Evolutionary conservation across 1,284 basidiomycete species (phyloP).

Genomic region (Mycena sp.): DNA sequence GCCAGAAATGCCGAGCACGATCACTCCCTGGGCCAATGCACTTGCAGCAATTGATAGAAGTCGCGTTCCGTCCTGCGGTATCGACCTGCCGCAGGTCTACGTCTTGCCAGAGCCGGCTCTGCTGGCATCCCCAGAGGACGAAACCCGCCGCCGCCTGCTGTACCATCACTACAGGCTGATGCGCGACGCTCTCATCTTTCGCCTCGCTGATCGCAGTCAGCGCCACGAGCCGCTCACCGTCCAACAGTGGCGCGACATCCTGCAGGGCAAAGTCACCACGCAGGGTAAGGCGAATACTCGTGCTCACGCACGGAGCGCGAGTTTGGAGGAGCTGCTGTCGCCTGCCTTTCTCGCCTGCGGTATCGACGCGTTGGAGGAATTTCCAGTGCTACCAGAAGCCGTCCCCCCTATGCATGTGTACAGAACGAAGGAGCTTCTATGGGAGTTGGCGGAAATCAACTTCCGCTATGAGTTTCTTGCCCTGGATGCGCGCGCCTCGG

Average conservation of each 20-base stretch:
- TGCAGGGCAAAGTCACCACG: conserved; percentile 12
- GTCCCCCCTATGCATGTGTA: conserved; percentile 3
- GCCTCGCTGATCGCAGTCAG: conserved; percentile 1
- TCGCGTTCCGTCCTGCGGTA: conserved; percentile 8
- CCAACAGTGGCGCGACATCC: conserved; percentile 9
- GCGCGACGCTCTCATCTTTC: conserved; percentile 10
- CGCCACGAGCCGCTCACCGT: neutral
- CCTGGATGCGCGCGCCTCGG: conserved; percentile 6
- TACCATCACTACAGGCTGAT: conserved; percentile 13
- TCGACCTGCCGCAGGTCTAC: conserved; percentile 8
- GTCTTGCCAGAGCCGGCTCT: conserved; percentile 14
- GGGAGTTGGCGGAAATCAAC: neutral
- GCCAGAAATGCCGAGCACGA: conserved; percentile 16
- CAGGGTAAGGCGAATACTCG: conserved; percentile 10
- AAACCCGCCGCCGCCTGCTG: neutral
- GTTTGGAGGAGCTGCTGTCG: conserved; percentile 8
- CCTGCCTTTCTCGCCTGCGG: conserved; percentile 15
- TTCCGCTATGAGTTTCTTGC: conserved; percentile 13
- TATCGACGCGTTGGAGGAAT: conserved; percentile 12
- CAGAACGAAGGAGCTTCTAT: conserved; percentile 15
- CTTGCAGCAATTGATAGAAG: conserved; percentile 16
- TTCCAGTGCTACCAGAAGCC: conserved; percentile 6
- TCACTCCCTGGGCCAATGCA: conserved; percentile 10
- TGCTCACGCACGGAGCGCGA: conserved; percentile 13
- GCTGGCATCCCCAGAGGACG: conserved; percentile 11